These are phyloP conservation scores for Vanderwaltozyma tropicalis DNA, from an alignment of 805 yeast species.

Conservation along the genomic window DNA sequence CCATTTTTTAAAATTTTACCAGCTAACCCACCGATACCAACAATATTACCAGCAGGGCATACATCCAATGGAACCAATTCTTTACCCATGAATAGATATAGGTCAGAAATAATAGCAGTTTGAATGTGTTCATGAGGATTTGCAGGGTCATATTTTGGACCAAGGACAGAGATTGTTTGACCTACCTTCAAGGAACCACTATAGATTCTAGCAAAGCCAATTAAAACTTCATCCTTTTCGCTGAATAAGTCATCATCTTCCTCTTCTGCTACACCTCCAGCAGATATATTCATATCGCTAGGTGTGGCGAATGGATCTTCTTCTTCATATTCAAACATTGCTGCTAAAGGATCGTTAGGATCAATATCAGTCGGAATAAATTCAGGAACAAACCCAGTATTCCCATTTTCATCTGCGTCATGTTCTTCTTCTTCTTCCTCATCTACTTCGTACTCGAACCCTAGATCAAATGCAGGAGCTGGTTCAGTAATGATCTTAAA, in stretches of 20 bases:
- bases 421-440: slow-evolving; percentile 12
- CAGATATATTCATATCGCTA: slow-evolving; percentile 19
- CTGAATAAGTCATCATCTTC: slow-evolving; percentile 38
- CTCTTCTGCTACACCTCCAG: slow-evolving; percentile 38
- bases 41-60: slow-evolving; percentile 92
- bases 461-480: slow-evolving; percentile 20
- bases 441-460: slow-evolving; percentile 15
- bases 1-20: slow-evolving; percentile 79
- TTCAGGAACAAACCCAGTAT: slow-evolving; percentile 12
- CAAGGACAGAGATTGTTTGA: slow-evolving; percentile 62
- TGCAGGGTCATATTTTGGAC: slow-evolving; percentile 77
- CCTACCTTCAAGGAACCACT: slow-evolving; percentile 77
- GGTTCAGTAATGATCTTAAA: slow-evolving; percentile 17
- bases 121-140: slow-evolving; percentile 45
- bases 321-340: slow-evolving; percentile 41
- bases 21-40: slow-evolving; percentile 86
- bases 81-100: slow-evolving; percentile 85
- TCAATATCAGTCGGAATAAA: slow-evolving; percentile 25
- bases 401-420: slow-evolving; percentile 8
- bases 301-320: slow-evolving; percentile 37
- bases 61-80: slow-evolving; percentile 66
- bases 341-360: slow-evolving; percentile 29
- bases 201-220: slow-evolving; percentile 83
- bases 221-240: slow-evolving; percentile 50
- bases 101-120: slow-evolving; percentile 51